phyloP scores from a whole-genome alignment of 345 rosid genomes.

The Populus simonii region DNA sequence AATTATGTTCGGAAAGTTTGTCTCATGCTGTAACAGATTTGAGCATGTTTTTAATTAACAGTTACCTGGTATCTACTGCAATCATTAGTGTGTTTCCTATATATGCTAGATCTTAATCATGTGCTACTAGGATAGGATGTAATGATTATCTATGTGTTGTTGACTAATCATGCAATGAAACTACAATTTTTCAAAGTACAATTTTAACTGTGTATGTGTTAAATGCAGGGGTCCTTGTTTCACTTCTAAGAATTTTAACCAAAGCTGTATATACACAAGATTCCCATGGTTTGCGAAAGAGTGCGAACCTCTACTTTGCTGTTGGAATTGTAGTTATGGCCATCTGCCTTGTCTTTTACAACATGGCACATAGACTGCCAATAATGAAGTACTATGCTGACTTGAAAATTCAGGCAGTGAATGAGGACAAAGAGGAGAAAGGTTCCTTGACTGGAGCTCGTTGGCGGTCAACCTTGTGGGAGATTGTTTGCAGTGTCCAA shows the following conservation, averaged over 20 bases:
- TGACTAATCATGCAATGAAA: not conserved
- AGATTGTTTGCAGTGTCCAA: slow-evolving; percentile 56
- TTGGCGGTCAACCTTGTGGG: slow-evolving; percentile 68
- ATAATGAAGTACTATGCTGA: slow-evolving; percentile 69
- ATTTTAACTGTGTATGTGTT: slow-evolving; percentile 3
- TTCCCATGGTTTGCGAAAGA: slow-evolving; percentile 61
- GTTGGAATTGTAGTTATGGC: slow-evolving; percentile 73
- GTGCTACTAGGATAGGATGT: not conserved
- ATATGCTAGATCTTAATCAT: not conserved
- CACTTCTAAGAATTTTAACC: slow-evolving; percentile 68
- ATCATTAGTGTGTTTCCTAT: not conserved
- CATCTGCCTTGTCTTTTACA: slow-evolving; percentile 64
- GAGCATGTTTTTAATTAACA: not conserved
- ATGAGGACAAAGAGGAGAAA: slow-evolving; percentile 47
- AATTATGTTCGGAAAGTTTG: not conserved
- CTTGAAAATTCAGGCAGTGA: slow-evolving; percentile 52
- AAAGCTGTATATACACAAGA: slow-evolving; percentile 79
- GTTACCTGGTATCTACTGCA: not conserved
- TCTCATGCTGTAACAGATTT: not conserved
- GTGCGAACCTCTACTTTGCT: slow-evolving; percentile 76
- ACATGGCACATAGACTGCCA: slow-evolving; percentile 71
- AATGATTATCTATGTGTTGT: not conserved
- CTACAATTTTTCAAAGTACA: not conserved
- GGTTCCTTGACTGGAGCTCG: slow-evolving; percentile 46
- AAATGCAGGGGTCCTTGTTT: slow-evolving; percentile 84